Evolutionary conservation across 2,329 filamentous ascomycete species (phyloP).

Genomic region (Orbilia blumenaviensis): DNA sequence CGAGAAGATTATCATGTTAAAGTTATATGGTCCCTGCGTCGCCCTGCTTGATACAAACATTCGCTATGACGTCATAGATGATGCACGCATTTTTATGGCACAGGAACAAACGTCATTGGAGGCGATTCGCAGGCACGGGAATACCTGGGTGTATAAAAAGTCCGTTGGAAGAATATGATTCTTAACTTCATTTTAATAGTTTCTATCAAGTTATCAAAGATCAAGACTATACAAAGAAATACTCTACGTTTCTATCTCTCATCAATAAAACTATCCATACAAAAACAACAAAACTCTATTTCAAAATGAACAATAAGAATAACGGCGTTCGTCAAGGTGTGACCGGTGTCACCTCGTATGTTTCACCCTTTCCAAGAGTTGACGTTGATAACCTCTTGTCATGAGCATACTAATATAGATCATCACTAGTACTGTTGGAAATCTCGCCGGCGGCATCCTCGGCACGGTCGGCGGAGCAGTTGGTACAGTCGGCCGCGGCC

Average conservation of each 20-base stretch:
- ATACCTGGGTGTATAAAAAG: background rate
- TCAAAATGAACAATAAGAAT: constrained; percentile 45
- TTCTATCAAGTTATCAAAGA: background rate
- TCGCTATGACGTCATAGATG: constrained; percentile 34
- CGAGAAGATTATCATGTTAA: background rate
- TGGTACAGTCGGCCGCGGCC: constrained; percentile 44
- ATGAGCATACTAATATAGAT: constrained; percentile 16
- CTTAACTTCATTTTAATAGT: background rate
- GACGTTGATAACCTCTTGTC: background rate
- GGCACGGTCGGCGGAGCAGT: constrained; percentile 39
- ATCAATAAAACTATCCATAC: background rate
- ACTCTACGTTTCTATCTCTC: constrained; percentile 1
- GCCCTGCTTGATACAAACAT: too few relatives aligned
- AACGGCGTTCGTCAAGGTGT: constrained; percentile 41
- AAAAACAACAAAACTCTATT: background rate
- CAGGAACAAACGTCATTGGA: background rate
- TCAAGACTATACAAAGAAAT: background rate
- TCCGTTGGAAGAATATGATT: background rate
- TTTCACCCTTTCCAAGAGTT: background rate
- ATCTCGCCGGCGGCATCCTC: constrained; percentile 32
- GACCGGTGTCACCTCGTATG: constrained; percentile 49
- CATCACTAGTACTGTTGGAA: constrained; percentile 27
- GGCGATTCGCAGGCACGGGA: background rate
- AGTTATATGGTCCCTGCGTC: background rate
- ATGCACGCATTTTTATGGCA: constrained; percentile 7